Base-by-base conservation (phyloP, 495 filamentous ascomycete species). In the Trichodelitschia bisporula region DNA sequence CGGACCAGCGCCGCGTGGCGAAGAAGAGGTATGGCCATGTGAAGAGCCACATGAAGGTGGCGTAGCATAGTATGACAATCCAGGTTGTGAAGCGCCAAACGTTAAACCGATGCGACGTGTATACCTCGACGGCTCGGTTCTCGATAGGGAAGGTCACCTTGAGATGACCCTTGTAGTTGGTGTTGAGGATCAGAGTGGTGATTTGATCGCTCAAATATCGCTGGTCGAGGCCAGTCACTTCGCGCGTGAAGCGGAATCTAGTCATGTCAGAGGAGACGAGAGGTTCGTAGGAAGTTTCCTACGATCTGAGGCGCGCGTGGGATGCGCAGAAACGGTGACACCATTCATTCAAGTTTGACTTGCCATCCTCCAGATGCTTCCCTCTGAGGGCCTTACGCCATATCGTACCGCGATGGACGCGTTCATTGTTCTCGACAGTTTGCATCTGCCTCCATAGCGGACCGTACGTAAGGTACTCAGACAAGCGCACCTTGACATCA, bases 21-120 rank as follows among this genome's bases (percentile, higher is more conserved):
- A 72, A 58, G 52, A 59, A 68, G 18, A 74, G 48, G 26, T 61
- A 55, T 11, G 69, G 70, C 70, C 70, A 73, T 12, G 56, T 46
- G 40, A 73, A 55, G 20, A 73, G 39, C 53, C 67, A 69, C 25
- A 69, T 44, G 31, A 73, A 60, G 2, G 59, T 64, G 9, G 70
- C 41, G 40, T 58, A 62, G 47, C 68, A 72, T 20, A 73, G 15
- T 58, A 55, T 66, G 6, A 53, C 41, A 17, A 70, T 54, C 57
- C 62, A 73, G 8, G 30, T 36, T 3, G 53, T 69, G 31, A 58
- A 46, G 2, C 70, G 58, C 58, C 62, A 65, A n/a, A 44, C 20
- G 32, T 70, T 72, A 31, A 59, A 53, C 30, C 44, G 53, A 26
- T 56, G 56, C 0, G 58, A 49, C 25, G 63, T 68, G 44, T 64